Percentiles rank a stretch among this genome's conserved stretches.
Evolutionary conservation across 2,329 filamentous ascomycete species (phyloP).

Genomic region (Pseudogymnoascus destructans): DNA sequence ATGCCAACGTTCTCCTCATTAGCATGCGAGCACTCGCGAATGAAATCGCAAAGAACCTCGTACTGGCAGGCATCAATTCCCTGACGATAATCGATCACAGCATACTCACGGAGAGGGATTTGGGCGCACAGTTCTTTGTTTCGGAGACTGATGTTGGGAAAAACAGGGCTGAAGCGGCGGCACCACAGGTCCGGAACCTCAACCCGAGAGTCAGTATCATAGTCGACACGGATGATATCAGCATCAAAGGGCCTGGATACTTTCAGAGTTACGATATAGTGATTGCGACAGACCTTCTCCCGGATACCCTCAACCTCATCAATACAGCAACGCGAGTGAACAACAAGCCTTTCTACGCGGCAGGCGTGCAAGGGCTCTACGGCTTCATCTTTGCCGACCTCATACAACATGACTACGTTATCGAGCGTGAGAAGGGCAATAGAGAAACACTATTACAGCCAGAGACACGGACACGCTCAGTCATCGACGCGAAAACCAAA

Average conservation of each 20-base stretch:
- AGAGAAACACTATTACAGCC: constrained; percentile 43
- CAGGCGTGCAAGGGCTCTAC: constrained; percentile 76
- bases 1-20: constrained; percentile 78
- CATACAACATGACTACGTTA: constrained; percentile 77
- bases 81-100: constrained; percentile 79
- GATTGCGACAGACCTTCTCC: constrained; percentile 78
- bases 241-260: constrained; percentile 56
- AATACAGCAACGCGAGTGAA: constrained; percentile 76
- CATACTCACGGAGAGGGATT: constrained; percentile 61
- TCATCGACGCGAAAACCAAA: constrained; percentile 59
- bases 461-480: constrained; percentile 66
- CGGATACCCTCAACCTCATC: constrained; percentile 60
- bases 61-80: constrained; percentile 81
- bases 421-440: constrained; percentile 76
- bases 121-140: constrained; percentile 75
- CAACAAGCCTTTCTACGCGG: constrained; percentile 75
- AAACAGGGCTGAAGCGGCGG: constrained; percentile 74
- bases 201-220: constrained; percentile 77
- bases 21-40: constrained; percentile 79
- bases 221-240: constrained; percentile 55
- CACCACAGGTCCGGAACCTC: constrained; percentile 64
- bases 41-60: constrained; percentile 94
- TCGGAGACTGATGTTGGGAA: constrained; percentile 55
- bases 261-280: constrained; percentile 71
- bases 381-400: constrained; percentile 93